Base-by-base conservation (phyloP, 495 filamentous ascomycete species). In the Durotheca rogersii region DNA sequence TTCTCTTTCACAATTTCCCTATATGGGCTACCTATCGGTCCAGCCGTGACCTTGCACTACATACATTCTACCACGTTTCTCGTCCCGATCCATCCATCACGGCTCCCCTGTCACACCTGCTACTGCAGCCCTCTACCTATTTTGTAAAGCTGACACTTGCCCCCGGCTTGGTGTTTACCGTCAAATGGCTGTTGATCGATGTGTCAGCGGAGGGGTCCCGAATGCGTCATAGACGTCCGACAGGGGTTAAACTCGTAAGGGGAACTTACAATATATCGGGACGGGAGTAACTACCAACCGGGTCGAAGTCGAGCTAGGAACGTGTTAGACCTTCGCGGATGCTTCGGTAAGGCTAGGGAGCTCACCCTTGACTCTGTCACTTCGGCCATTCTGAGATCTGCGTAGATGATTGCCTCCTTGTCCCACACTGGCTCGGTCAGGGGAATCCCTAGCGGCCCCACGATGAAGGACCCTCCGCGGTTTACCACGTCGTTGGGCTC, bases 231-330 rank as follows among this genome's bases (percentile, higher is more conserved):
- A 27, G 18, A 15, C 14, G 2, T 41, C 10, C 2, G 11, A 25
- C 4, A n/a, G 1, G 15, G 19, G 19, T 38, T 27, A 4, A 23
- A 16, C 32, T 16, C n/a, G 2, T 1, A 29, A 21, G 3, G 14
- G 9, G n/a, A 14, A 70, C 68, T 66, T 49, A 71, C 70, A 73
- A 73, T 4, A 73, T 61, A 31, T 73, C 70, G 15, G 70, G 70
- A 27, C 70, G 61, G 25, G 68, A 58, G 33, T 71, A 73, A 45
- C 66, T 71, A 46, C 68, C 68, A 20, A 73, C 67, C 0, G 67
- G 61, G 48, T 73, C 70, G 40, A 73, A 73, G 39, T 73, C 70
- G 43, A 71, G 66, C 70, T 71, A 41, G 17, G 33, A 6, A 7
- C 23, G 16, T 11, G 7, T 34, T 14, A 41, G 55, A 9, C 47